A percentile compares a stretch with the other conserved stretches of the same genome.
These are phyloP conservation scores for Orbilia blumenaviensis DNA, from an alignment of 2,329 filamentous ascomycete genomes.

Conservation along the genomic window DNA sequence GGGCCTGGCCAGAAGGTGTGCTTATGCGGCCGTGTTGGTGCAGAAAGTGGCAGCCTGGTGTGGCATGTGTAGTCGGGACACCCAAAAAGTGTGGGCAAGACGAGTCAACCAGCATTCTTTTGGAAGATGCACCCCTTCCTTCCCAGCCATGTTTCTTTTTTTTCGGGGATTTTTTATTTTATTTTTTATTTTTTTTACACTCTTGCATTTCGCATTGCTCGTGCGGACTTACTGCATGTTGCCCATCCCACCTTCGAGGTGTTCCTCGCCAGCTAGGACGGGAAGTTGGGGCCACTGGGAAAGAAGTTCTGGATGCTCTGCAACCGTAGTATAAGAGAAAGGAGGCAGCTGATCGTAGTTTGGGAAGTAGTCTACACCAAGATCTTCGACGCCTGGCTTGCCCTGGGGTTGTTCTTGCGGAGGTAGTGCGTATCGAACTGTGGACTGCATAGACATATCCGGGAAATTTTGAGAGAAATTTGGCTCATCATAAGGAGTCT, in stretches of 20 bases:
- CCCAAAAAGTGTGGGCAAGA: slow-evolving; percentile 16
- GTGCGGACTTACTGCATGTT: slow-evolving; percentile 42
- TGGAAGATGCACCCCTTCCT: slow-evolving; percentile 6
- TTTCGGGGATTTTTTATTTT: slow-evolving; percentile 17
- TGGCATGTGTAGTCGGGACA: slow-evolving; percentile 25
- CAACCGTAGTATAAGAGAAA: slow-evolving; percentile 52
- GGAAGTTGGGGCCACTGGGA: slow-evolving; percentile 52
- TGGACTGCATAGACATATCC: slow-evolving; percentile 51
- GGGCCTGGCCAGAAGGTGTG: slow-evolving; percentile 21
- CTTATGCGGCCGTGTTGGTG: slow-evolving; percentile 21
- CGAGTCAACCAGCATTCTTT: slow-evolving; percentile 39
- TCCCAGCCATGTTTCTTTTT: slow-evolving; percentile 26
- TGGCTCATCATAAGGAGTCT: slow-evolving; percentile 50
- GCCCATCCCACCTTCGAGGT: slow-evolving; percentile 47
- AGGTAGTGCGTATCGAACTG: slow-evolving; percentile 41
- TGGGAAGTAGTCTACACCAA: slow-evolving; percentile 48
- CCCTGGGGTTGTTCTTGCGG: slow-evolving; percentile 44
- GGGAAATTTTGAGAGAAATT: slow-evolving; percentile 50
- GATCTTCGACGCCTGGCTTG: slow-evolving; percentile 43
- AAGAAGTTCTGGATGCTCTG: slow-evolving; percentile 53
- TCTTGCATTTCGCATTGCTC: background rate
- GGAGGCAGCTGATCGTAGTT: slow-evolving; percentile 52
- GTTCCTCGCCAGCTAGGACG: slow-evolving; percentile 49
- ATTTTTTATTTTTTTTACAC: background rate
- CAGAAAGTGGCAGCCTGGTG: slow-evolving; percentile 39